Conservation (phyloP, 1,284 basidiomycete genomes). For the Ceratobasidium papillatum region DNA sequence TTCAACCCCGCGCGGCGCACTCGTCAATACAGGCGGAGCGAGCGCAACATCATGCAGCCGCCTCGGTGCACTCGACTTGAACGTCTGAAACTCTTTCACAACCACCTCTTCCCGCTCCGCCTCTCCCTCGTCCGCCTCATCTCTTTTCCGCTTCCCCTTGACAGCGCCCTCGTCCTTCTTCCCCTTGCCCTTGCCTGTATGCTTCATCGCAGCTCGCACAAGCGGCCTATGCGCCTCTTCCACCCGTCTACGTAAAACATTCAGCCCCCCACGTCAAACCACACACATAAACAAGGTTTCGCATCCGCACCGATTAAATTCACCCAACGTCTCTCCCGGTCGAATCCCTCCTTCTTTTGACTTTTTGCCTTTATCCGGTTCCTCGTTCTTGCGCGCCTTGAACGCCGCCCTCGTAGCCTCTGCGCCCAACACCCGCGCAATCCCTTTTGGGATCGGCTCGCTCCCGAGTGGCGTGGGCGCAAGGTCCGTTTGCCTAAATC, state of each 20-base stretch:
- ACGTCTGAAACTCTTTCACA: conserved; percentile 22
- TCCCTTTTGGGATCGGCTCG: conserved; percentile 20
- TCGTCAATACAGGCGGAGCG: conserved; percentile 19
- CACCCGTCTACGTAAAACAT: conserved; percentile 2
- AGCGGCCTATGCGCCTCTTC: conserved; percentile 30
- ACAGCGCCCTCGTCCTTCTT: background rate
- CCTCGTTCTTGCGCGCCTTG: background rate
- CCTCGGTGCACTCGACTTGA: conserved; percentile 19
- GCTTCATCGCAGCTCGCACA: conserved; percentile 24
- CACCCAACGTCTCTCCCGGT: conserved; percentile 10
- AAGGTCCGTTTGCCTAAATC: conserved; percentile 5
- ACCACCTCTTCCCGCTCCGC: background rate
- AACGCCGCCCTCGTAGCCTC: conserved; percentile 10
- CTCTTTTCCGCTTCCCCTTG: conserved; percentile 17
- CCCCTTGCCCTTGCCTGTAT: background rate
- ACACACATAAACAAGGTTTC: background rate
- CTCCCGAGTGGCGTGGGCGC: conserved; percentile 5
- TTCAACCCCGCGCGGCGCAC: background rate
- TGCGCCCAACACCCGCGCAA: conserved; percentile 23
- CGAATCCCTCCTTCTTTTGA: background rate
- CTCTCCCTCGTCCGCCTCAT: background rate
- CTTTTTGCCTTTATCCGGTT: background rate
- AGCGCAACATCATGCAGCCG: conserved; percentile 17
- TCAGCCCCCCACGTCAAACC: background rate
- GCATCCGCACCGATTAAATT: conserved; percentile 14